These are phyloP conservation scores for Crithidia sp. DNA, from an alignment of 208 protist species.

Conservation along the genomic window DNA sequence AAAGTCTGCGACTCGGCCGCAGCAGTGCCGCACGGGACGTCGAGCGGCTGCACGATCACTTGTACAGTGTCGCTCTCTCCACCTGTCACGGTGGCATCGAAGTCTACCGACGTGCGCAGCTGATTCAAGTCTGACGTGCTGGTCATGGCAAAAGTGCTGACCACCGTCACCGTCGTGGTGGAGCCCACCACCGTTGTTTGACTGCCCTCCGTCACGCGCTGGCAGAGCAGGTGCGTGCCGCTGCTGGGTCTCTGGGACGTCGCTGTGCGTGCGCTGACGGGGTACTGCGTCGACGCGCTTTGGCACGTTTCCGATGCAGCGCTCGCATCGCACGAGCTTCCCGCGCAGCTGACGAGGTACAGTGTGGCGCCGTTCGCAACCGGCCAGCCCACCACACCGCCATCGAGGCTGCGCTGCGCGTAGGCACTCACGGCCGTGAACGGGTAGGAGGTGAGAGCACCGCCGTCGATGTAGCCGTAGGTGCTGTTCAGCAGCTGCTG, in stretches of 20 bases:
- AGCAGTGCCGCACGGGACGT: conserved; percentile 21
- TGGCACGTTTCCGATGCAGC: conserved; percentile 25
- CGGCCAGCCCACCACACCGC: conserved; percentile 42
- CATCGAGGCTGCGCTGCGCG: conserved; percentile 15
- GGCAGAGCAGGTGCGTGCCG: conserved; percentile 56
- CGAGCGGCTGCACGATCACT: conserved; percentile 26
- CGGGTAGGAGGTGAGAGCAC: conserved; percentile 22
- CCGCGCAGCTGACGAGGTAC: conserved; percentile 47
- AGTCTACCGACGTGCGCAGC: conserved; percentile 37
- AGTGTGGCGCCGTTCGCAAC: conserved; percentile 29
- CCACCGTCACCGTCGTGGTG: conserved; percentile 35
- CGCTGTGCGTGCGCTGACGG: conserved; percentile 27
- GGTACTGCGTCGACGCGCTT: conserved; percentile 21
- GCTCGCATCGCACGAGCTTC: conserved; percentile 14
- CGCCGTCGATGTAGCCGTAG: conserved; percentile 44
- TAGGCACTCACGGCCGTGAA: conserved; percentile 31
- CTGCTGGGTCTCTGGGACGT: conserved; percentile 18
- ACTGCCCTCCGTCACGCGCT: conserved; percentile 29
- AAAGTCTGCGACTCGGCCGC: conserved; percentile 13
- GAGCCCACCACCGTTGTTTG: conserved; percentile 28
- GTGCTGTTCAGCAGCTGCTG: conserved; percentile 22
- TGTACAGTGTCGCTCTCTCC: conserved; percentile 8
- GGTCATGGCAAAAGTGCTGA: conserved; percentile 38
- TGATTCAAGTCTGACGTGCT: conserved; percentile 17
- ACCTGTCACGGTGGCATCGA: conserved; percentile 33